Conservation (phyloP, 345 rosid species). For the Corchorus capsularis region DNA sequence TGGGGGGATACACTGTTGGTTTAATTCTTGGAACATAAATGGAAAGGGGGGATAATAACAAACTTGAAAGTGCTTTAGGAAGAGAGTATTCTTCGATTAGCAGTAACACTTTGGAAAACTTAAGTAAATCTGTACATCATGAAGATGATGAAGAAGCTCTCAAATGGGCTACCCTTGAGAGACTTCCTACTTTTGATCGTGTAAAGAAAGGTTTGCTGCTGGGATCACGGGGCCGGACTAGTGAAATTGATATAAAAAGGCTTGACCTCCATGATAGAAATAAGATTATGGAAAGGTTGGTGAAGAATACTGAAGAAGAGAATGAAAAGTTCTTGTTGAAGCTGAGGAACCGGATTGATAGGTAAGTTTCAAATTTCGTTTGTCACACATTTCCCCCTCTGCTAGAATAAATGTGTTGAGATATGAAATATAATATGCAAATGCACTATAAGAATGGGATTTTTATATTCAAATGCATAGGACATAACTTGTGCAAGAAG, state of each 20-base stretch:
- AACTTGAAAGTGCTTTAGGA: no score
- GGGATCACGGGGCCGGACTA: slow-evolving; percentile 10
- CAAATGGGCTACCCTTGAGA: slow-evolving; percentile 63
- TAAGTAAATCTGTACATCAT: no score
- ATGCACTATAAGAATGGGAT: no score
- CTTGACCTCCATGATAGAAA: slow-evolving; percentile 44
- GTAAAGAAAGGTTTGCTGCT: slow-evolving; percentile 42
- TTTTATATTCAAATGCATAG: no score
- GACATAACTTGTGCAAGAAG: no score
- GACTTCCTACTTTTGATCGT: slow-evolving; percentile 49
- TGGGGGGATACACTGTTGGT: no score
- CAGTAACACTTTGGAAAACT: no score
- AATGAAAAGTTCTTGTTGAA: slow-evolving; percentile 43
- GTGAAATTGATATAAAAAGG: slow-evolving; percentile 38
- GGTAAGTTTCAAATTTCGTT: slow-evolving; percentile 16
- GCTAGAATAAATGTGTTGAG: no score
- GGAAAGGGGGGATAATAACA: no score
- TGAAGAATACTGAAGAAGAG: slow-evolving; percentile 42
- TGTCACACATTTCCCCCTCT: neutral
- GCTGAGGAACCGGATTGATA: slow-evolving; percentile 39
- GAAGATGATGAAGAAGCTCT: slow-evolving; percentile 45
- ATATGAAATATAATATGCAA: neutral
- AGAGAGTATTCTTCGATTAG: no score
- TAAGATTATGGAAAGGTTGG: slow-evolving; percentile 37
- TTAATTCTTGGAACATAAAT: no score